Percentiles rank a stretch among this genome's conserved stretches.
Conservation (phyloP, 2,329 filamentous ascomycete species). For the Dactylellina haptotyla region DNA sequence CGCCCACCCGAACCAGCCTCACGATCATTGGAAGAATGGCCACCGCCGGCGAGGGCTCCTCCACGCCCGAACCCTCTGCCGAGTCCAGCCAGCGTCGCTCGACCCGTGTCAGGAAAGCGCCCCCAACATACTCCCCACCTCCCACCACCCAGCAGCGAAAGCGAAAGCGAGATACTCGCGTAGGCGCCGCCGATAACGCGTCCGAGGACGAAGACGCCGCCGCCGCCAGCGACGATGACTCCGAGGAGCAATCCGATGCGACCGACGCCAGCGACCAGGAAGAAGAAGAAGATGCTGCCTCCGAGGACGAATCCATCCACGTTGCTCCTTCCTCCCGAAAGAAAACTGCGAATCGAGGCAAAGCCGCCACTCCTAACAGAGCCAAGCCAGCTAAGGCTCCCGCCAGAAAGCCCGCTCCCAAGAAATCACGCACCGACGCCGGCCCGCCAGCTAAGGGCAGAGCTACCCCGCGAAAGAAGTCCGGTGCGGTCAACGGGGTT, state of each 20-base stretch:
- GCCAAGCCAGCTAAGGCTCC: slow-evolving; percentile 27
- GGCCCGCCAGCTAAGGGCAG: slow-evolving; percentile 46
- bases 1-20: slow-evolving; percentile 49
- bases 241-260: slow-evolving; percentile 47
- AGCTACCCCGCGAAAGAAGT: slow-evolving; percentile 52
- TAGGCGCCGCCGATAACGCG: slow-evolving; percentile 53
- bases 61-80: slow-evolving; percentile 49
- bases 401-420: slow-evolving; percentile 45
- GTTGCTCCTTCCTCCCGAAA: slow-evolving; percentile 44
- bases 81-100: slow-evolving; percentile 50
- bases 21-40: slow-evolving; percentile 54
- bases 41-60: slow-evolving; percentile 36
- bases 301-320: slow-evolving; percentile 45
- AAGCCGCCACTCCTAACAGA: slow-evolving; percentile 28
- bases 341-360: slow-evolving; percentile 18
- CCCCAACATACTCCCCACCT: slow-evolving; percentile 50
- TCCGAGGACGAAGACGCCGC: slow-evolving; percentile 45
- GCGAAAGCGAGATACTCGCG: slow-evolving; percentile 52
- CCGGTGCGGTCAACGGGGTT: slow-evolving; percentile 33
- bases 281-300: slow-evolving; percentile 30
- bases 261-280: slow-evolving; percentile 41
- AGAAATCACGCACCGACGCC: slow-evolving; percentile 51
- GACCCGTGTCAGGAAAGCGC: slow-evolving; percentile 47
- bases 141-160: slow-evolving; percentile 48
- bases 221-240: slow-evolving; percentile 36